Evolutionary conservation across 78 protist genomes (phyloP).

Genomic region (Dictyostelium purpureum): DNA sequence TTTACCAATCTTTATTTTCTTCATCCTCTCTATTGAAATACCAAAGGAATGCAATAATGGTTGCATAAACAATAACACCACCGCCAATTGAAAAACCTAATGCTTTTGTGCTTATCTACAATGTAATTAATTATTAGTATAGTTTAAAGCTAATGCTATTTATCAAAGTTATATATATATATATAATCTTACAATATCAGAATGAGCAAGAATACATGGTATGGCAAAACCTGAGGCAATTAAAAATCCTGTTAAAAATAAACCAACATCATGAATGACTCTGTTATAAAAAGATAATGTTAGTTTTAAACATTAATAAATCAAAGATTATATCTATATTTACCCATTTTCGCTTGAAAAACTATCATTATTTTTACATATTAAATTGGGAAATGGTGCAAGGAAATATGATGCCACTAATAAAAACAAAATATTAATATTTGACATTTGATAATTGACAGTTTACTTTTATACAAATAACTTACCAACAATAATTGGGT

Average conservation of each 20-base stretch:
- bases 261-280: constrained; percentile 25
- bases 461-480: background rate
- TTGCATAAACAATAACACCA: constrained; percentile 65
- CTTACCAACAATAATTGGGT: constrained; percentile 60
- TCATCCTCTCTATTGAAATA: background rate
- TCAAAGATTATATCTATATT: background rate
- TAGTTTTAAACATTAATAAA: too few species aligned
- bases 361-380: constrained; percentile 47
- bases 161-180: too few species aligned
- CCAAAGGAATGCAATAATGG: constrained; percentile 39
- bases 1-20: background rate
- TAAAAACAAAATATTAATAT: background rate
- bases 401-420: constrained; percentile 48
- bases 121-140: background rate
- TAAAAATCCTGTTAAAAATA: constrained; percentile 67
- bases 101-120: constrained; percentile 38
- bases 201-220: constrained; percentile 54
- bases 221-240: constrained; percentile 43
- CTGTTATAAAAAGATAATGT: background rate
- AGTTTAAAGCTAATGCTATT: background rate
- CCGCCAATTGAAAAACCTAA: constrained; percentile 57
- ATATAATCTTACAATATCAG: constrained; percentile 25
- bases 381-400: constrained; percentile 58
- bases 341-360: constrained; percentile 65
- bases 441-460: too few species aligned